Percentiles rank a stretch among this genome's conserved stretches.
phyloP scores from a whole-genome alignment of 73 alveolate genomes.

The Uronychia binucleata region DNA sequence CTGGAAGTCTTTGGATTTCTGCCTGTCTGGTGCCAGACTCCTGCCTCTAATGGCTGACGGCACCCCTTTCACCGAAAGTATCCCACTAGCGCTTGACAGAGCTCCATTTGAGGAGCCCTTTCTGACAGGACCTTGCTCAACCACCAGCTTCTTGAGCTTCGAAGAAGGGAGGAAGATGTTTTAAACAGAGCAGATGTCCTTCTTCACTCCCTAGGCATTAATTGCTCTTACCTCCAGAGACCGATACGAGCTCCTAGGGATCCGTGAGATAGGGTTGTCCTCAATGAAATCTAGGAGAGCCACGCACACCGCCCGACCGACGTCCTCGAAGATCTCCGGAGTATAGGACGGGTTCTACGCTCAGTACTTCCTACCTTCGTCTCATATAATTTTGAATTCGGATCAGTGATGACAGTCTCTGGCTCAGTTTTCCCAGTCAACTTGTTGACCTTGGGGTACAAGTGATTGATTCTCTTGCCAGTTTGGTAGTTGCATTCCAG shows the following conservation, averaged over 20 bases:
- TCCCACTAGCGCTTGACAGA: no score
- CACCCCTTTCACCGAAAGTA: no score
- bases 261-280: slow-evolving; percentile 36
- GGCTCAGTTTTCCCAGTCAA: slow-evolving; percentile 11
- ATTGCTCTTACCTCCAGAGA: not conserved
- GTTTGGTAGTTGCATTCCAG: slow-evolving; percentile 61
- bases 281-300: slow-evolving; percentile 39
- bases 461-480: slow-evolving; percentile 36
- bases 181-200: not conserved
- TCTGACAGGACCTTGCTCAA: no score
- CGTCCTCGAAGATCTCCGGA: slow-evolving; percentile 30
- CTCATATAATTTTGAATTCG: slow-evolving; percentile 21
- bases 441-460: slow-evolving; percentile 28
- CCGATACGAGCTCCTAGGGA: slow-evolving; percentile 4
- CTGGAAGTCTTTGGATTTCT: not conserved
- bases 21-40: not conserved
- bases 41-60: not conserved
- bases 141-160: no score
- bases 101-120: not conserved
- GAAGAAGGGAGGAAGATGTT: not conserved
- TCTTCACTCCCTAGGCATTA: slow-evolving; percentile 3
- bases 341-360: not conserved
- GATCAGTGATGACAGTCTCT: slow-evolving; percentile 43
- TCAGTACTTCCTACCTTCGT: not conserved
- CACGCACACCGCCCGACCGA: slow-evolving; percentile 51